Base-by-base conservation (phyloP, 805 yeast genomes). In the Brettanomyces anomalus region DNA sequence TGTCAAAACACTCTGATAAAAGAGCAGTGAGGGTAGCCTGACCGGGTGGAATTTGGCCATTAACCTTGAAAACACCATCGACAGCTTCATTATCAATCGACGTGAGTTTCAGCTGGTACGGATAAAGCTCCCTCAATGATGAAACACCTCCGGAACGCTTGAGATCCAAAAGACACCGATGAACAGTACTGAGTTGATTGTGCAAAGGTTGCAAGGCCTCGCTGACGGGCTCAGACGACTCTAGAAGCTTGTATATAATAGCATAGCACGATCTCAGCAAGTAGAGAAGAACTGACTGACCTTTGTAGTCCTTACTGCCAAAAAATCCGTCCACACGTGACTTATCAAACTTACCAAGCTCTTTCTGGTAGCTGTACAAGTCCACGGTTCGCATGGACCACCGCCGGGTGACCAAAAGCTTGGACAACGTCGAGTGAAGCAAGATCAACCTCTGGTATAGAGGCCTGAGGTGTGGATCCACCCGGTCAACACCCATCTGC, bases 361-460 rank as follows among this genome's bases (percentile, higher is more conserved):
- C 71, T 55, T 81, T 78, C 62, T 88, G 95, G 59, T 85, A 89
- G 39, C 74, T 72, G 65, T 84, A 93, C 47, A 93, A 70, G 64
- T 93, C 99, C 0, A 98, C 93, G 56, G 89, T 96, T 56, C 99
- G 77, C 66, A 93, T 69, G 2, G 97, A 90, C 99, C 99, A 93
- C 60, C 98, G 76, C 62, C 96, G 80, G 3, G 98, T 93, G 37
- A 93, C 78, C 53, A 90, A 70, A 48, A 93, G 67, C 51, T 85
- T 86, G 52, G 86, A 96, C 47, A 93, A 71, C 16, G 81, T 80
- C 19, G 77, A 70, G 59, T 87, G 85, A 51, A 87, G 70, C 37
- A 72, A 76, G 26, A 75, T 66, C 50, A 93, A 67, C 45, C 76
- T 71, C 39, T 75, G 71, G 62, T 85, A 89, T 24, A 84, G 68